These are phyloP conservation scores for Raddia distichophylla DNA, from an alignment of 176 grass and related monocot species.

Conservation along the genomic window DNA sequence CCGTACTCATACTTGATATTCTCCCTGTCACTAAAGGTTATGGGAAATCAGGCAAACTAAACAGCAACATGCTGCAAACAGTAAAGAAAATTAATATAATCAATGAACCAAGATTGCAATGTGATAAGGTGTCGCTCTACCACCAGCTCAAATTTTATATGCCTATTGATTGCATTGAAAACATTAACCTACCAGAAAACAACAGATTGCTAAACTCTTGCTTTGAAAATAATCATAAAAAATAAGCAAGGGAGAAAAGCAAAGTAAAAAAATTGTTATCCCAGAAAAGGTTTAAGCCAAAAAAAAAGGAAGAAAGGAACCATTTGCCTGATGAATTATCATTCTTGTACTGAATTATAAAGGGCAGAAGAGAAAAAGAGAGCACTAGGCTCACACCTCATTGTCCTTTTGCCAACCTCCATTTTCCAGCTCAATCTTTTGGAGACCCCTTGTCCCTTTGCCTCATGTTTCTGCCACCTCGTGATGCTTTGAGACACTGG, in stretches of 20 bases:
- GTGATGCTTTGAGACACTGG: slow-evolving; percentile 58
- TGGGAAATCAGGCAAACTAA: neutral
- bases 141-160: slow-evolving; percentile 30
- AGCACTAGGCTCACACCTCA: slow-evolving; percentile 37
- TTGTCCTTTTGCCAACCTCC: slow-evolving; percentile 57
- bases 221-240: slow-evolving; percentile 46
- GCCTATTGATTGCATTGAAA: slow-evolving; percentile 30
- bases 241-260: slow-evolving; percentile 21
- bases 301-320: neutral
- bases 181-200: slow-evolving; percentile 38
- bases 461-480: slow-evolving; percentile 47
- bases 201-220: slow-evolving; percentile 1
- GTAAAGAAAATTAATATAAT: slow-evolving; percentile 4
- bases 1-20: slow-evolving; percentile 1
- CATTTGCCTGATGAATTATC: slow-evolving; percentile 10
- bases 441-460: slow-evolving; percentile 48
- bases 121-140: slow-evolving; percentile 15
- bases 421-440: slow-evolving; percentile 60
- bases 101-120: slow-evolving; percentile 18
- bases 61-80: slow-evolving; percentile 1
- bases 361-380: slow-evolving; percentile 20
- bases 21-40: neutral
- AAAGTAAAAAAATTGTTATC: neutral
- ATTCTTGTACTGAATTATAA: neutral
- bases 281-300: neutral